Base-by-base conservation (phyloP, 2,329 filamentous ascomycete genomes). In the Curvularia verruculosa region DNA sequence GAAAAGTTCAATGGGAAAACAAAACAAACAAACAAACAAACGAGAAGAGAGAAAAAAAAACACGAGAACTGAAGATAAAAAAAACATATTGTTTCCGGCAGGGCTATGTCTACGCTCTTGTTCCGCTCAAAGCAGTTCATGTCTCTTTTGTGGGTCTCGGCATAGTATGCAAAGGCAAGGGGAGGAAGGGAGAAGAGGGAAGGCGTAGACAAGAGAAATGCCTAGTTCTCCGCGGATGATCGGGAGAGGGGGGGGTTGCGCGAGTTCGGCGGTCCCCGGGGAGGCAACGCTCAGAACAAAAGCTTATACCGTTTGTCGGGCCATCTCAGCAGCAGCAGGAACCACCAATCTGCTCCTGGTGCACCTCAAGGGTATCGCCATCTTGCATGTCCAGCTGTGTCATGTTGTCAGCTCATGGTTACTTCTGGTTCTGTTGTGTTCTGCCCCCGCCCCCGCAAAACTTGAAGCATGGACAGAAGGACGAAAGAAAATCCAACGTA, bases 331-430 rank as follows among this genome's bases (percentile, higher is more conserved):
- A 78, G 62, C 93, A 76, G 67, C 69, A 78, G 62, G 93, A 29
- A 9, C 26, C 94, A 59, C 95, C 95, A 60, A 98, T 95, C 81
- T 99, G 95, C 78, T 99, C 95, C 77, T 98, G 95, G 77, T 98
- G 94, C 24, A 99, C 95, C 75, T 99, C 95, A 24, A 99, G 87
- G 1, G 91, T 96, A 73, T 99, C 95, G 34, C 95, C 94, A 68
- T 99, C 95, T 65, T 87, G 83, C 95, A 99, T 99, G 61, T 98
- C 95, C 53, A 98, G 89, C 95, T 98, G 57, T 10, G 24, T 31
- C 21, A 23, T 37, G 1, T 23, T 41, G 62, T 70, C 54, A 71
- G 68, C 51, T 29, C 3, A n/a, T 9, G 39, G 23, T n/a, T 43
- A 19, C 13, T 31, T 31, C 12, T 13, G 26, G 26, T 8, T 28